These are phyloP conservation scores for Boletus eberwhitei DNA, from an alignment of 768 basidiomycete genomes.

Conservation along the genomic window DNA sequence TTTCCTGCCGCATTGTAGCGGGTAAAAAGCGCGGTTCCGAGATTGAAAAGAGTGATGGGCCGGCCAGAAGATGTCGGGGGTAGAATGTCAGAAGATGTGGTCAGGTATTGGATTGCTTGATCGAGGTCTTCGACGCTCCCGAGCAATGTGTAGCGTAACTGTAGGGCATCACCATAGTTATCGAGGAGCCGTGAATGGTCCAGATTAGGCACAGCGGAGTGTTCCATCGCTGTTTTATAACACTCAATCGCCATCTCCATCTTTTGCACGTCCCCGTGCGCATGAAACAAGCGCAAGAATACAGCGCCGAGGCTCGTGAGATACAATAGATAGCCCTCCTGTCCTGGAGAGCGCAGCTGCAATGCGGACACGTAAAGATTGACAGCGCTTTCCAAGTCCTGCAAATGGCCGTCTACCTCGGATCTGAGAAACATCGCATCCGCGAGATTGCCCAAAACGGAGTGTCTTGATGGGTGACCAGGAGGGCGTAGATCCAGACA, in stretches of 20 bases:
- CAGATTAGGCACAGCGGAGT: slow-evolving; percentile 14
- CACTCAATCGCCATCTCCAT: slow-evolving; percentile 22
- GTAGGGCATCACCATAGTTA: slow-evolving; percentile 19
- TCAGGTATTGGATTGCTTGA: slow-evolving; percentile 20
- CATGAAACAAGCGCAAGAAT: slow-evolving; percentile 1
- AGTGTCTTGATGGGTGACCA: slow-evolving; percentile 12
- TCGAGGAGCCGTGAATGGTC: slow-evolving; percentile 18
- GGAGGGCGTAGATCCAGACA: slow-evolving; percentile 23
- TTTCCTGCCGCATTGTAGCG: slow-evolving; percentile 11
- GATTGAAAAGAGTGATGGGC: slow-evolving; percentile 12
- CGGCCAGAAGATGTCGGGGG: slow-evolving; percentile 3
- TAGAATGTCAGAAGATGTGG: slow-evolving; percentile 15
- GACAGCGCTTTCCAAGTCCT: slow-evolving; percentile 24
- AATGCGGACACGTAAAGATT: slow-evolving; percentile 13
- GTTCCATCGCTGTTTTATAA: slow-evolving; percentile 13
- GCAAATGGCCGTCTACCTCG: slow-evolving; percentile 17
- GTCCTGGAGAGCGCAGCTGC: slow-evolving; percentile 13
- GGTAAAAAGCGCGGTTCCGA: slow-evolving; percentile 1
- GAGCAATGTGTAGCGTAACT: slow-evolving; percentile 9
- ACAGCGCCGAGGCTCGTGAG: slow-evolving; percentile 15
- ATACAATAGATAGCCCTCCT: slow-evolving; percentile 5
- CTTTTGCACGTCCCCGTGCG: slow-evolving; percentile 11
- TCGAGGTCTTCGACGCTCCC: slow-evolving; percentile 23
- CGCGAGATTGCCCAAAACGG: slow-evolving; percentile 20
- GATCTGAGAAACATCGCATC: slow-evolving; percentile 20